Conservation (phyloP, 208 protist genomes). For the Histomonas meleagridis region DNA sequence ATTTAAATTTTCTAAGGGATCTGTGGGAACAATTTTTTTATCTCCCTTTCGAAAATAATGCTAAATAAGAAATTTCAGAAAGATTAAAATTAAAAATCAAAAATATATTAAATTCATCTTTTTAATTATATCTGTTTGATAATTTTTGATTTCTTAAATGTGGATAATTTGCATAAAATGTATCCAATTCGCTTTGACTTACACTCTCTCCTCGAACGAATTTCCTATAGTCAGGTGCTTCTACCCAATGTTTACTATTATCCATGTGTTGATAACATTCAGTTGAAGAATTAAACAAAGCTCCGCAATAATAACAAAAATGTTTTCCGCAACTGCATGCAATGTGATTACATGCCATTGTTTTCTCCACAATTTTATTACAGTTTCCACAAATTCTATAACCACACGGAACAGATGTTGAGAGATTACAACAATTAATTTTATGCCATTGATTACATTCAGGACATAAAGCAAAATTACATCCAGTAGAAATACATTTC, state of each 20-base stretch:
- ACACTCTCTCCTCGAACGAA: background rate
- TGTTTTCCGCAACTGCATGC: background rate
- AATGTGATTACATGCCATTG: background rate
- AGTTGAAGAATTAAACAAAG: background rate
- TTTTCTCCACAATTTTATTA: background rate
- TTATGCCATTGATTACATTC: background rate
- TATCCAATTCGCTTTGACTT: background rate
- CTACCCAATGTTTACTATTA: background rate
- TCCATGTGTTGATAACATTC: background rate
- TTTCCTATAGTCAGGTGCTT: background rate
- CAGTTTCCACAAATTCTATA: background rate
- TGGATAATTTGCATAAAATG: background rate
- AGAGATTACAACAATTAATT: background rate
- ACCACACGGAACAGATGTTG: background rate
- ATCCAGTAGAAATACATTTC: background rate
- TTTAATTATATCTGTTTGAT: no score
- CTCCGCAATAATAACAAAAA: background rate
- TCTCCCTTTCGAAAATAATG: no score
- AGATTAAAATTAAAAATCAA: no score
- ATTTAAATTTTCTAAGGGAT: no score
- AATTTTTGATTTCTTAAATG: no score
- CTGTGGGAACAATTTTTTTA: no score
- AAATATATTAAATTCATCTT: no score
- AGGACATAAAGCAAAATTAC: background rate
- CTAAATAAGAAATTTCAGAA: no score